Evolutionary conservation across 2,329 filamentous ascomycete genomes (phyloP), one percentile per base, ranked within the genome.

Genomic region (Lecanicillium sp.): DNA sequence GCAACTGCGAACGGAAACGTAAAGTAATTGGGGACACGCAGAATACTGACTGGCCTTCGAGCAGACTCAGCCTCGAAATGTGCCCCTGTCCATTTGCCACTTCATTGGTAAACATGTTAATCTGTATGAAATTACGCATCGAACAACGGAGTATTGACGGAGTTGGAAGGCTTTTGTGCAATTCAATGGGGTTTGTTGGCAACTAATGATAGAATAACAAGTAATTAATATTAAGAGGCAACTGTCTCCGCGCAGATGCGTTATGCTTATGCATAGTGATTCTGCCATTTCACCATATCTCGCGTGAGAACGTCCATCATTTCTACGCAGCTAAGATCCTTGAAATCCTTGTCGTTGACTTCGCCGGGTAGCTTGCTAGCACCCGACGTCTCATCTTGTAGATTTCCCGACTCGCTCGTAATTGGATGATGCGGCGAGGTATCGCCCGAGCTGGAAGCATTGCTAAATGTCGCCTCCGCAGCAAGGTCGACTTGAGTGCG

Each of bases 291-390:
- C 48, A 90, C 75, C 51, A 94, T 71, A 56, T 88, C 80, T 45
- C 83, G 73, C 44, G 83, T 89, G 56, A 94, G 62, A 49, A 79
- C 73, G 57, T 94, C 87, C 85, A 94, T 94, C 85, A 94, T 94
- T 61, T 94, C 85, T 46, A 85, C 69, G 49, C 83, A 88, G 41
- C 69, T 84, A 46, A 95, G 66, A 8, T 83, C 75, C 49, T 81
- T 85, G 58, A 94, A 94, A 1, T 80, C 73, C 50, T 65, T 71
- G 14, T 43, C 44, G 4, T 18, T 29, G 27, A 31, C 12, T 16
- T 33, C 22, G 42, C 29, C 33, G 31, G 39, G 14, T 33, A 44
- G 37, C 17, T 44, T 42, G 37, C 41, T 43, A 4, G 41, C 20
- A n/a, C 33, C 33, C 27, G n/a, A n/a, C n/a, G n/a, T n/a, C n/a